phyloP scores from a whole-genome alignment of 306 rosid genomes.

The Medicago arabica region DNA sequence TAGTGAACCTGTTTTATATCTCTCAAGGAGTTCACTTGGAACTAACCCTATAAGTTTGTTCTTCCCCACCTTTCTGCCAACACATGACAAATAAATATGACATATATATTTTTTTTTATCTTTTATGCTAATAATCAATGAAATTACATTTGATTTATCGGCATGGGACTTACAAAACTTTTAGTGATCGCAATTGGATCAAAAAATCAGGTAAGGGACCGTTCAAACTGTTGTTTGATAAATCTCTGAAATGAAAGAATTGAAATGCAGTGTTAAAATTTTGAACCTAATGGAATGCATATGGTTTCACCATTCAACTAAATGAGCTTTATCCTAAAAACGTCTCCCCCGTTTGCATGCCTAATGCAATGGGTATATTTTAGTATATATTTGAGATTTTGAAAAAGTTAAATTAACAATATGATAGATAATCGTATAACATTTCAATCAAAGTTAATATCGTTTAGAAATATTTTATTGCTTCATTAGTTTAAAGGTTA shows the following conservation, averaged over 20 bases:
- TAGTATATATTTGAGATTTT: too few species aligned
- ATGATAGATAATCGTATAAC: too few species aligned
- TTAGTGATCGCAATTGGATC: conserved; percentile 36
- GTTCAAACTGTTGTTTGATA: conserved; percentile 58
- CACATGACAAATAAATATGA: neutral
- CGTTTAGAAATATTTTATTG: too few species aligned
- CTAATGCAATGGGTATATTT: too few species aligned
- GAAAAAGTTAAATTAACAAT: too few species aligned
- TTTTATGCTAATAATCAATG: neutral
- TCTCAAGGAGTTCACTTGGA: conserved; percentile 48
- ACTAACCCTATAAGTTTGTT: conserved; percentile 53
- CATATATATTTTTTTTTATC: neutral
- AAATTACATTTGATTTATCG: conserved; percentile 23
- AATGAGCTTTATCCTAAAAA: neutral
- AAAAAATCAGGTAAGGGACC: conserved; percentile 50
- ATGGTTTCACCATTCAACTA: neutral
- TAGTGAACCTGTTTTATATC: conserved; percentile 42
- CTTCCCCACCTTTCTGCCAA: conserved; percentile 52
- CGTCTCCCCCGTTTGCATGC: too few species aligned
- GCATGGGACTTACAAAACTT: conserved; percentile 51
- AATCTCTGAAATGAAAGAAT: conserved; percentile 51
- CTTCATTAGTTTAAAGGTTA: too few species aligned
- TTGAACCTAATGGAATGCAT: neutral
- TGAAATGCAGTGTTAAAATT: conserved; percentile 28
- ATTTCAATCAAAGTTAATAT: too few species aligned